These are phyloP conservation scores for Aspergillus sojae DNA, from an alignment of 2,329 filamentous ascomycete genomes.

Conservation along the genomic window DNA sequence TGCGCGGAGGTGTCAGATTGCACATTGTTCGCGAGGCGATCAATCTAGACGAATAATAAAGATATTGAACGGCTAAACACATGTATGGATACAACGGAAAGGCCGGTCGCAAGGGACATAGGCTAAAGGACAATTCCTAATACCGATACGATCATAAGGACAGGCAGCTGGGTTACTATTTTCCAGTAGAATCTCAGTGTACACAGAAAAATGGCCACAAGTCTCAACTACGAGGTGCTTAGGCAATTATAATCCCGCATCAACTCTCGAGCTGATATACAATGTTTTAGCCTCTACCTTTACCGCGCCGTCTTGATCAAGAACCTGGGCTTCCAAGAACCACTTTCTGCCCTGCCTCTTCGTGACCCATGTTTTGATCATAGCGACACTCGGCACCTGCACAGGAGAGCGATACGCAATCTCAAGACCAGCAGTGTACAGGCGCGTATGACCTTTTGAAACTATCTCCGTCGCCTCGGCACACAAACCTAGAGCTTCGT, in stretches of 20 bases:
- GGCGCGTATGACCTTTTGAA: slow-evolving; percentile 3
- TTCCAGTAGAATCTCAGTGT: background rate
- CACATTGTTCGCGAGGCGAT: too few relatives aligned
- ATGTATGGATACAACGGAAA: too few relatives aligned
- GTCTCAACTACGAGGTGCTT: background rate
- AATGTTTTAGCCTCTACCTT: slow-evolving; percentile 15
- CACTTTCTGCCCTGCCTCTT: slow-evolving; percentile 19
- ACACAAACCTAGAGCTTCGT: slow-evolving; percentile 21
- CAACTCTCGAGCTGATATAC: slow-evolving; percentile 9
- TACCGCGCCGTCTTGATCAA: slow-evolving; percentile 9
- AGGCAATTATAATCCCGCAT: background rate
- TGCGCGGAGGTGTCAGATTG: too few relatives aligned
- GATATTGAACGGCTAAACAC: too few relatives aligned
- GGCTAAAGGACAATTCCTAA: background rate
- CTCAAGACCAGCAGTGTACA: slow-evolving; percentile 16
- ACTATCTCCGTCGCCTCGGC: slow-evolving; percentile 12
- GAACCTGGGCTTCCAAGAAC: slow-evolving; percentile 27
- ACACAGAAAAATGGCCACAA: background rate
- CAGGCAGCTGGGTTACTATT: background rate
- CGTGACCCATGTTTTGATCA: slow-evolving; percentile 19
- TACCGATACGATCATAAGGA: background rate
- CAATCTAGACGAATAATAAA: too few relatives aligned
- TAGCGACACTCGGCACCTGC: slow-evolving; percentile 9
- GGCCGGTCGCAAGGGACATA: background rate
- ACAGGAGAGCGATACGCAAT: slow-evolving; percentile 16